Evolutionary conservation across 192 early-diverging fungal genomes (phyloP).

Genomic region (Phlyctochytrium bullatum): DNA sequence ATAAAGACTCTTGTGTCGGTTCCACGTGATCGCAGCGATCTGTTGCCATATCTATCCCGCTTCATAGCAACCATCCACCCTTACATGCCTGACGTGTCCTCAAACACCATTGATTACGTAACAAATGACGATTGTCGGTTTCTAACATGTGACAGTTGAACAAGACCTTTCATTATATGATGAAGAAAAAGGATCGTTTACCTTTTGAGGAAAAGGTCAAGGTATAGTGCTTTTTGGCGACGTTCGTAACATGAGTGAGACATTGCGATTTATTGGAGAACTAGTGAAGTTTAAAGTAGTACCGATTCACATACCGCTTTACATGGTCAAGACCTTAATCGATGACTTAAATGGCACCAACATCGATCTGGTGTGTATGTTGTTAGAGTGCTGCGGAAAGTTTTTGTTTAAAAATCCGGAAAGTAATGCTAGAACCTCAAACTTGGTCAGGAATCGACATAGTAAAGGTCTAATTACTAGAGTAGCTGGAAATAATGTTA

Average conservation of each 20-base stretch:
- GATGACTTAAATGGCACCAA: slow-evolving; percentile 82
- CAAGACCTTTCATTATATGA: slow-evolving; percentile 67
- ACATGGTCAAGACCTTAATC: slow-evolving; percentile 80
- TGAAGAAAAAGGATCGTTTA: slow-evolving; percentile 67
- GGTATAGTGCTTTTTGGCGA: slow-evolving; percentile 32
- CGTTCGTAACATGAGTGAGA: too few relatives aligned
- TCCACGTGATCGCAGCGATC: slow-evolving; percentile 74
- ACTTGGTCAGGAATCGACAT: slow-evolving; percentile 48
- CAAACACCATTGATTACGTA: slow-evolving; percentile 63
- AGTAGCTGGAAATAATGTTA: slow-evolving; percentile 82
- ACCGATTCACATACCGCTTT: slow-evolving; percentile 76
- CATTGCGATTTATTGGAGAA: slow-evolving; percentile 75
- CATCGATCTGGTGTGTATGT: slow-evolving; percentile 76
- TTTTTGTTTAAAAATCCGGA: slow-evolving; percentile 78
- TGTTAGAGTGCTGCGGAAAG: slow-evolving; percentile 88
- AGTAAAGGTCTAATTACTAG: neutral
- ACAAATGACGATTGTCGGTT: slow-evolving; percentile 11
- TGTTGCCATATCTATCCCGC: slow-evolving; percentile 89
- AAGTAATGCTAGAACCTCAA: slow-evolving; percentile 66
- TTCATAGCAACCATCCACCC: slow-evolving; percentile 82
- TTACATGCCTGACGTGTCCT: slow-evolving; percentile 85
- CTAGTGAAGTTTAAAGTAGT: slow-evolving; percentile 91
- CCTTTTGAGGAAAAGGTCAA: slow-evolving; percentile 75
- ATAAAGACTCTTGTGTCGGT: slow-evolving; percentile 75
- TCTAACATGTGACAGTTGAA: slow-evolving; percentile 52